Evolutionary conservation across 129 eudicot species (phyloP), one percentile per base, ranked within the genome.

Genomic region (Scalesia atractyloides): DNA sequence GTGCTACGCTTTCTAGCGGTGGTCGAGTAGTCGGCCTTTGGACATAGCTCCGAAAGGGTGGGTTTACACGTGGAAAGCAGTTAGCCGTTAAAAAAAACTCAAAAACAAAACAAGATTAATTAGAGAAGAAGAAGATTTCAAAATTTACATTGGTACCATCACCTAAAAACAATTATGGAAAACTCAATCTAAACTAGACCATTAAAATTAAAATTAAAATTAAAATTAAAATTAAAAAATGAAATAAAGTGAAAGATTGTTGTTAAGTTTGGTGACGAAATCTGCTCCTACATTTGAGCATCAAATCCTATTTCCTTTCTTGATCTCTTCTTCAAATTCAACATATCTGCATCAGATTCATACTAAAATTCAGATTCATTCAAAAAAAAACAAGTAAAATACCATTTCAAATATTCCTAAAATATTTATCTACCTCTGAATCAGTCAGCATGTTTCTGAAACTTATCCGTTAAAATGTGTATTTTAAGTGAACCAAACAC

Each of bases 261-360:
- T 69, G 43, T 30, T 30, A 69, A 60, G 37, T 72, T 33, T 64
- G 63, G 41, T 53, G 71, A 26, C 76, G 59, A 41, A 11, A 63
- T 78, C 19, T 51, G 9, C 78, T 71, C 79, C 80, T 82, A 86
- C 70, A 82, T 78, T 78, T 84, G 78, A 64, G 82, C 85, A 49
- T 52, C 75, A 82, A 81, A 72, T 68, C 86, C 92, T 15, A 69
- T 84, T 64, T 81, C 88, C 82, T 83, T 78, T 66, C 88, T 81
- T 3, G 76, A 69, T 46, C 46, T 86, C 46, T 80, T 81, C 72
- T 72, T 84, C 79, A 84, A 37, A 26, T 57, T 84, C 74, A 78
- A 13, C n/a, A 43, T 61, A 73, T 74, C 92, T 87, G 80, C 78
- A 82, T 7, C 65, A 81, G 26, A 61, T 24, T 63, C 59, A 4